Evolutionary conservation across 257 asterid genomes (phyloP), one percentile per base, ranked within the genome.

Genomic region (Gardenia jasminoides): DNA sequence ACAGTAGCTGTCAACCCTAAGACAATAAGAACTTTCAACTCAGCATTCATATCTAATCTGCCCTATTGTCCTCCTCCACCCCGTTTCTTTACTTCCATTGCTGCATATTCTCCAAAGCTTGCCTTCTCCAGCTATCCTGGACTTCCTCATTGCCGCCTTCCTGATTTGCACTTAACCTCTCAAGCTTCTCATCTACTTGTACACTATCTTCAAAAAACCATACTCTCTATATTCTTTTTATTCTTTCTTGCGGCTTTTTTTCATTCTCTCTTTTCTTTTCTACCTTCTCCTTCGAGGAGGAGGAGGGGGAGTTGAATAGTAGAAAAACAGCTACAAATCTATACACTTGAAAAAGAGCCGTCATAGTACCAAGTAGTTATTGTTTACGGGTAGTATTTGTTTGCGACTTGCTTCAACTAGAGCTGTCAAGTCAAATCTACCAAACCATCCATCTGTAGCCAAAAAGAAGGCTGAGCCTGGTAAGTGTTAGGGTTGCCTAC

Each of bases 1-100:
- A n/a, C n/a, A n/a, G n/a, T 26, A 72, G 81, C 67, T 74, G 71
- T 73, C 54, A 26, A 77, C 82, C 76, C 54, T 76, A 47, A 47
- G 19, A 28, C 69, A 61, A 69, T 36, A 24, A 50, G 50, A 54
- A 62, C 82, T 46, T 22, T 76, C 74, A 47, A 62, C 74, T 61
- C 67, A 58, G 24, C 28, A 22, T 52, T 44, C 61, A 30, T 19
- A 74, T 56, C 72, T 54, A n/a, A n/a, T 44, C 72, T 56, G 36
- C 7, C 10, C 43, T 72, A 12, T 72, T 19, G 17, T 44, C 36
- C 67, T 68, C 20, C 47, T 20, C 43, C 41, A 36, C 41, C 41
- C 76, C 4, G 11, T 33, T 39, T 30, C 36, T 31, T 74, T 22
- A 61, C 76, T 68, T 75, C 81, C 79, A 64, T 75, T 79, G 36